phyloP scores from a whole-genome alignment of 2,329 filamentous ascomycete species.

The Aspergillus tamarii region DNA sequence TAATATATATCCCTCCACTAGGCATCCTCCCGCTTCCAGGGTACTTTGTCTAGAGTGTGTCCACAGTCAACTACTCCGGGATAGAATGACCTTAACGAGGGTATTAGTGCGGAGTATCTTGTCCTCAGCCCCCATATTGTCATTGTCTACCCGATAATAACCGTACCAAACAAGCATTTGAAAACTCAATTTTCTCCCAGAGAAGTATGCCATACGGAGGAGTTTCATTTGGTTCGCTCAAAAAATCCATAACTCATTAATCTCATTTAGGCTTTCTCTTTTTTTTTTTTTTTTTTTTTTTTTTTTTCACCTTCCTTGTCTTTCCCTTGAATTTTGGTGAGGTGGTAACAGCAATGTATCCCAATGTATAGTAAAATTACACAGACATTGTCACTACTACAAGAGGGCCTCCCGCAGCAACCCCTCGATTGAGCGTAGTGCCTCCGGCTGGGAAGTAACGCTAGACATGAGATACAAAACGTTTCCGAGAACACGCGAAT shows the following conservation, averaged over 20 bases:
- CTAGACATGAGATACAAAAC: slow-evolving; percentile 66
- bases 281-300: too few species aligned
- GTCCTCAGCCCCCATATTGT: too few species aligned
- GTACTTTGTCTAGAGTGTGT: neutral
- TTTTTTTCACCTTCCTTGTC: too few species aligned
- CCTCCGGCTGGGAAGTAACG: slow-evolving; percentile 51
- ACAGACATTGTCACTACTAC: slow-evolving; percentile 14
- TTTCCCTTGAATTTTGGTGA: neutral
- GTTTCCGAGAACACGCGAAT: slow-evolving; percentile 64
- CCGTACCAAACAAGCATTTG: neutral
- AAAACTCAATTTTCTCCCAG: neutral
- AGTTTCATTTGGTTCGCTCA: neutral
- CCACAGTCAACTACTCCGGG: too few species aligned
- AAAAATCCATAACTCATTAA: neutral
- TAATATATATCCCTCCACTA: neutral
- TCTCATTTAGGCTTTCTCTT: neutral
- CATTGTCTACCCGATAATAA: neutral
- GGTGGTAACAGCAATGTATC: neutral
- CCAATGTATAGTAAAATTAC: neutral
- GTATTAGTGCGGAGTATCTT: neutral
- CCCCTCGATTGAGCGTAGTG: slow-evolving; percentile 45
- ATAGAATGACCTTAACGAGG: neutral
- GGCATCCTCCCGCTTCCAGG: neutral
- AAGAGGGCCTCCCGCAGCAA: slow-evolving; percentile 42
- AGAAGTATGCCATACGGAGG: neutral